A percentile compares a stretch with the other conserved stretches of the same genome.
Evolutionary conservation across 2,329 filamentous ascomycete species (phyloP).

Genomic region (Alternaria brassicae): DNA sequence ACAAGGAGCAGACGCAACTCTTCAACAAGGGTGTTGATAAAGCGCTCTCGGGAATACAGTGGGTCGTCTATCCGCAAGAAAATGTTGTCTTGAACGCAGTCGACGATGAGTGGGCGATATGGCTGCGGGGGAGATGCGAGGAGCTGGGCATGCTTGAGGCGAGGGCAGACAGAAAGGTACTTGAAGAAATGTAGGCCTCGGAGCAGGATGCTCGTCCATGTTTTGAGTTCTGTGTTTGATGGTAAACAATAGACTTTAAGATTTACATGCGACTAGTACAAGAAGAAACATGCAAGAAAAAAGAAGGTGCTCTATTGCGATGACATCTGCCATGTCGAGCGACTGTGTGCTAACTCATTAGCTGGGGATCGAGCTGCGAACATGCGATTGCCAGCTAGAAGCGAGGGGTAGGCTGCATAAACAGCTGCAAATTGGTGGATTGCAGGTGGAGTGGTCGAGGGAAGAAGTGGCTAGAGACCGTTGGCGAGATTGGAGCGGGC

Average conservation of each 20-base stretch:
- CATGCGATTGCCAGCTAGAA: background rate
- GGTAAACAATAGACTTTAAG: background rate
- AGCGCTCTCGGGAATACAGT: conserved; percentile 13
- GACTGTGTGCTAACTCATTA: conserved; percentile 1
- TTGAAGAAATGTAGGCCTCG: conserved; percentile 10
- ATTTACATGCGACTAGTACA: background rate
- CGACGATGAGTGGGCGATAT: conserved; percentile 20
- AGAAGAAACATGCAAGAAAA: background rate
- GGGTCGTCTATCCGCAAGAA: conserved; percentile 12
- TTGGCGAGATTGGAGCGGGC: conserved; percentile 9
- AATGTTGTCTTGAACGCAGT: conserved; percentile 17
- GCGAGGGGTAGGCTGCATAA: conserved; percentile 11
- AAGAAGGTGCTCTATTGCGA: background rate
- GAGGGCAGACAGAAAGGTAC: conserved; percentile 3
- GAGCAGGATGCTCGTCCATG: background rate
- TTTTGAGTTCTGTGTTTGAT: background rate
- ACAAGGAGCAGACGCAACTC: conserved; percentile 11
- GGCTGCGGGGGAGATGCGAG: conserved; percentile 16
- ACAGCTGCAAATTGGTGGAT: conserved; percentile 14
- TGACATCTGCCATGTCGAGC: background rate
- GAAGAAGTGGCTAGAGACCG: conserved; percentile 3
- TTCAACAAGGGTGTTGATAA: conserved; percentile 30
- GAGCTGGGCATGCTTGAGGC: conserved; percentile 13
- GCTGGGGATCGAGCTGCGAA: conserved; percentile 9
- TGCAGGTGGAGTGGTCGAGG: conserved; percentile 9